Evolutionary conservation across 345 rosid genomes (phyloP).

Genomic region (Jatropha curcas): DNA sequence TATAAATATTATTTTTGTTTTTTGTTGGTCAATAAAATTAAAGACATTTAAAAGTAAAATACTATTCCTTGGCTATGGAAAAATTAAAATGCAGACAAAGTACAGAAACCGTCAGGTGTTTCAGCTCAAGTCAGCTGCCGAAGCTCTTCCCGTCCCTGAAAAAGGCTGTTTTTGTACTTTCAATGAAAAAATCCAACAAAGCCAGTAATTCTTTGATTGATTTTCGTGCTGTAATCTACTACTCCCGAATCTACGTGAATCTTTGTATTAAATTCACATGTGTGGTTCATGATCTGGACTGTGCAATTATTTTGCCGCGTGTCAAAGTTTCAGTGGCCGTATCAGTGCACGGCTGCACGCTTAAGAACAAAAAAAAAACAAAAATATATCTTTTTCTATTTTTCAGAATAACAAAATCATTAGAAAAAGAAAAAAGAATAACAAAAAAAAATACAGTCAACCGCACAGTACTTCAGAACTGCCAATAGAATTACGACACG

Average conservation of each 20-base stretch:
- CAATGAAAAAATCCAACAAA: not conserved
- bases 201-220: not conserved
- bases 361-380: not conserved
- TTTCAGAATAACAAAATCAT: not conserved
- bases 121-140: slow-evolving; percentile 12
- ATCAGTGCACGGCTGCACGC: not conserved
- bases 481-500: slow-evolving; percentile 29
- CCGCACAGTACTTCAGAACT: not conserved
- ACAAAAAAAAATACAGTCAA: not conserved
- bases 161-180: slow-evolving; percentile 22
- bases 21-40: not conserved
- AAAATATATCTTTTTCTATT: not conserved
- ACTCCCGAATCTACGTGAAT: not conserved
- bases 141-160: not conserved
- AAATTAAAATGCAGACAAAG: not conserved
- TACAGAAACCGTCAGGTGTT: slow-evolving; percentile 17
- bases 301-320: not conserved
- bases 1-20: too few species aligned
- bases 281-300: not conserved
- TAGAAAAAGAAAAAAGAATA: not conserved
- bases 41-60: not conserved
- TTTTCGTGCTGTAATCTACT: slow-evolving; percentile 8
- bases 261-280: not conserved
- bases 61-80: not conserved
- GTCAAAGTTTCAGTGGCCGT: not conserved